These are phyloP conservation scores for Meyerozyma sp. DNA, from an alignment of 1,139 yeast genomes.

Conservation along the genomic window DNA sequence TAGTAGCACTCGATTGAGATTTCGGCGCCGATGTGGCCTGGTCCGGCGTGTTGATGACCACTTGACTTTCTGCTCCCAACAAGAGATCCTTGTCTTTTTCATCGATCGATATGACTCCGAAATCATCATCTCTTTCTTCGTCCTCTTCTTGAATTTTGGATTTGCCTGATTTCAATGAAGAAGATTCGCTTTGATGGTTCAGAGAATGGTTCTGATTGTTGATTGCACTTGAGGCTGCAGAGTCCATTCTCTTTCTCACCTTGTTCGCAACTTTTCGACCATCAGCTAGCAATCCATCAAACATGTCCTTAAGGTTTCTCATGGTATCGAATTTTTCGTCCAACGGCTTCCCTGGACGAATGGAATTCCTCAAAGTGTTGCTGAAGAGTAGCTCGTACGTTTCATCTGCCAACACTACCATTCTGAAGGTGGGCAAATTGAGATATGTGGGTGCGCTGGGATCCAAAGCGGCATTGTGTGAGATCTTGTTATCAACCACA, in stretches of 20 bases:
- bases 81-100: constrained; percentile 44
- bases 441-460: constrained; percentile 73
- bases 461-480: constrained; percentile 73
- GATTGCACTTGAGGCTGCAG: constrained; percentile 34
- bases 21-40: background rate
- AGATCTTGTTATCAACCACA: constrained; percentile 31
- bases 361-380: constrained; percentile 56
- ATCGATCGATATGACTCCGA: constrained; percentile 41
- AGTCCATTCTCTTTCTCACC: constrained; percentile 83
- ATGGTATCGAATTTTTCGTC: constrained; percentile 42
- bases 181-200: constrained; percentile 15
- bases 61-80: constrained; percentile 44
- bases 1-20: background rate
- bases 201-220: constrained; percentile 6
- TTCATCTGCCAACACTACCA: constrained; percentile 92
- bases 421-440: constrained; percentile 84
- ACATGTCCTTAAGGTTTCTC: constrained; percentile 75
- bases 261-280: constrained; percentile 87
- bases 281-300: constrained; percentile 88
- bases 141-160: constrained; percentile 29
- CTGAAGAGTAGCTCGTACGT: constrained; percentile 83
- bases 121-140: constrained; percentile 45
- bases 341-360: constrained; percentile 59
- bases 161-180: constrained; percentile 23
- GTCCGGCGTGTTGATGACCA: constrained; percentile 16